Evolutionary conservation across 2,329 filamentous ascomycete species (phyloP), one percentile per base, ranked within the genome.

Genomic region (Exophiala xenobiotica): DNA sequence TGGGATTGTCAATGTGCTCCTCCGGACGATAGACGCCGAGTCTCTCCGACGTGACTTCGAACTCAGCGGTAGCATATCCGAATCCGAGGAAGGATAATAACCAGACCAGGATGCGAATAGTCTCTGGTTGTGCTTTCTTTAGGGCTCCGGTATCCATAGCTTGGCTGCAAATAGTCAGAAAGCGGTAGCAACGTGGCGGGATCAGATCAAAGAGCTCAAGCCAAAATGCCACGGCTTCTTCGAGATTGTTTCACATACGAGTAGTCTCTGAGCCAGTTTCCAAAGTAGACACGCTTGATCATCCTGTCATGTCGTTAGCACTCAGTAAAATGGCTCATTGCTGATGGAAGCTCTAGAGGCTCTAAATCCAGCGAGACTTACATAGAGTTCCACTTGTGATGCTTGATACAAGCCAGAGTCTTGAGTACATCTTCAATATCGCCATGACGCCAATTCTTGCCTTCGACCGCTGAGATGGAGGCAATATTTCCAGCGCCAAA

Each of bases 391-490:
- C 88, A 93, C 74, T 92, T 92, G 67, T 90, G 88, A 51, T 88
- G 88, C 57, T 86, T 79, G 51, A 92, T 78, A 63, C 89, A 91
- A 23, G 85, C 81, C 59, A 92, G 72, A 4, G 83, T 87, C 69
- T 88, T 86, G 63, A 93, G 81, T 72, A 88, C 83, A 68, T 92
- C 88, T 73, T 90, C 86, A 57, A 90, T 90, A 66, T 90, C 87
- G 33, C 75, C 75, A 75, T 77, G 75, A 51, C 74, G 74, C 74
- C 74, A 78, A 55, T 77, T 77, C 49, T 74, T 73, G 51, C 75
- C 75, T 61, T 78, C 75, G 35, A 78, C 64, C 16, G 71, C 68
- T 1, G 75, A 77, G 47, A 78, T 75, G 2, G 74, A 77, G 40
- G 73, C 72, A 52, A 75, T 75, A 73, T 70, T 74, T 42, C 72